A percentile compares a stretch with the other conserved stretches of the same genome.
Conservation (phyloP, 495 filamentous ascomycete genomes). For the Ramalina peruviana region DNA sequence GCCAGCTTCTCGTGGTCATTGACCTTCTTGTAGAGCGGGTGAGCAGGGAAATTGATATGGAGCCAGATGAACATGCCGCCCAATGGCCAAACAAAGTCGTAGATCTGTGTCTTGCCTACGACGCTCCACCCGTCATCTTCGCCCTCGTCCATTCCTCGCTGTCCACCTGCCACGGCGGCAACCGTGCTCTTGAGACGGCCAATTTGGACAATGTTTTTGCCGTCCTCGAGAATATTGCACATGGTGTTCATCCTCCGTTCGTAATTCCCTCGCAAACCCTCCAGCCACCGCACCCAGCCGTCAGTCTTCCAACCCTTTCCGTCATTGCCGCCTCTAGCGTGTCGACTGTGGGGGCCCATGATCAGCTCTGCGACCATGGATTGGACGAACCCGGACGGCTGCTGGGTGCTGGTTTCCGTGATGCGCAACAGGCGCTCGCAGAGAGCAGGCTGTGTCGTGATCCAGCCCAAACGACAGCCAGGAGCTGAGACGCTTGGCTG, state of each 20-base stretch:
- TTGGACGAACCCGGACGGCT: constrained; percentile 82
- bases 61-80: constrained; percentile 94
- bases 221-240: constrained; percentile 53
- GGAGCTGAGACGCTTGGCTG: constrained; percentile 31
- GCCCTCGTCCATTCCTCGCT: neutral
- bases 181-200: constrained; percentile 21
- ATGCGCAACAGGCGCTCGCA: constrained; percentile 61
- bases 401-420: constrained; percentile 60
- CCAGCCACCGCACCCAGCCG: constrained; percentile 84
- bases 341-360: constrained; percentile 43
- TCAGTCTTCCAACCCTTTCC: constrained; percentile 59
- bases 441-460: constrained; percentile 64
- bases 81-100: constrained; percentile 62
- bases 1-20: constrained; percentile 28
- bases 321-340: constrained; percentile 25
- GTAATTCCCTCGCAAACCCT: constrained; percentile 66
- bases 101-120: constrained; percentile 55
- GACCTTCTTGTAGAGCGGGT: constrained; percentile 48
- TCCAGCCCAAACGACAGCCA: constrained; percentile 63
- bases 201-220: constrained; percentile 40
- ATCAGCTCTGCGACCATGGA: constrained; percentile 63
- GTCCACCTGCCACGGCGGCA: neutral
- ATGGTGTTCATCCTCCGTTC: constrained; percentile 69
- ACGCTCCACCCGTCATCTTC: constrained; percentile 45
- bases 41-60: constrained; percentile 46